Evolutionary conservation across 2,329 filamentous ascomycete species (phyloP).

Genomic region (Ascochyta pisi): DNA sequence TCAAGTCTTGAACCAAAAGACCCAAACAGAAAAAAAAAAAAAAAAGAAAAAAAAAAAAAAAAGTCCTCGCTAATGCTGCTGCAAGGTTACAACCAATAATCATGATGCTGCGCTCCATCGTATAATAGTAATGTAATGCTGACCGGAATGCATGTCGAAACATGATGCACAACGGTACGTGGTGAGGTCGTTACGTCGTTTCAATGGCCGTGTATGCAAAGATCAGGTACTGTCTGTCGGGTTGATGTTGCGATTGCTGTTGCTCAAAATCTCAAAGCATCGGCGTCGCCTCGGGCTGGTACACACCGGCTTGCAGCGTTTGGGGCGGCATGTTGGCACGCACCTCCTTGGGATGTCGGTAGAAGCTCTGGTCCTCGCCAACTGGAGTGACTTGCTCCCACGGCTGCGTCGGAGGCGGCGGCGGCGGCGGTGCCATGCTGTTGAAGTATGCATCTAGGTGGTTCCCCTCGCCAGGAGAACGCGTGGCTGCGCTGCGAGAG

Average conservation of each 20-base stretch:
- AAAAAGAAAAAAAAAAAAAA: slow-evolving; percentile 18
- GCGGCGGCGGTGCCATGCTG: slow-evolving; percentile 46
- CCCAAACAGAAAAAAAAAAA: slow-evolving; percentile 15
- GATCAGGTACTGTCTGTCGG: not conserved
- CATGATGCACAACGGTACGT: slow-evolving; percentile 32
- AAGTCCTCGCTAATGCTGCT: slow-evolving; percentile 24
- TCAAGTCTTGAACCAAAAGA: slow-evolving; percentile 21
- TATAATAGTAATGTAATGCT: not conserved
- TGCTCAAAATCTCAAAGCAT: slow-evolving; percentile 42
- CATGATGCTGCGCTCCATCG: slow-evolving; percentile 12
- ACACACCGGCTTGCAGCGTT: slow-evolving; percentile 54
- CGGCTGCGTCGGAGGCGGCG: slow-evolving; percentile 43
- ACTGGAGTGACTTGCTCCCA: slow-evolving; percentile 54
- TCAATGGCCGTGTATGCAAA: slow-evolving; percentile 19
- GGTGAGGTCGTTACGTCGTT: slow-evolving; percentile 39
- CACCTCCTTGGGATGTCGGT: slow-evolving; percentile 55
- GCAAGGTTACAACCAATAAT: not conserved
- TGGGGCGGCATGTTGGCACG: slow-evolving; percentile 59
- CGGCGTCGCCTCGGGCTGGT: slow-evolving; percentile 40
- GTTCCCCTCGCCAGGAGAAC: slow-evolving; percentile 39
- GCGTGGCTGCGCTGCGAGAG: slow-evolving; percentile 32
- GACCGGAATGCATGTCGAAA: slow-evolving; percentile 17
- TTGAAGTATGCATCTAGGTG: slow-evolving; percentile 37
- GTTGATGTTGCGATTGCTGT: no score
- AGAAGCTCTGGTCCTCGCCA: slow-evolving; percentile 31